Evolutionary conservation across 1,284 basidiomycete genomes (phyloP).

Genomic region (Leccinum huronense): DNA sequence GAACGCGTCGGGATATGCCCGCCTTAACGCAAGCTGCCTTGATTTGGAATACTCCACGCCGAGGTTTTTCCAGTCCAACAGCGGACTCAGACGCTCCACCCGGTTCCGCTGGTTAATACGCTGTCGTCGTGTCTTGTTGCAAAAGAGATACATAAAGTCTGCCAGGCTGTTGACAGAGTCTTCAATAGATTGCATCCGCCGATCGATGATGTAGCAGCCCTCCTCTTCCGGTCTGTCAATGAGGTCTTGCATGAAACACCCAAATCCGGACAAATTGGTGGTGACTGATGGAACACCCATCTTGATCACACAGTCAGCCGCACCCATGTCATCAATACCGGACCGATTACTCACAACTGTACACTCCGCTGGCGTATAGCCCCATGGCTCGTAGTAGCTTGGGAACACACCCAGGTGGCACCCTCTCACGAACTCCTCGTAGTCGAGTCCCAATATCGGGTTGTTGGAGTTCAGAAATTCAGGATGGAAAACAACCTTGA

Average conservation of each 20-base stretch:
- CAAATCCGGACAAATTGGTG: conserved; percentile 96
- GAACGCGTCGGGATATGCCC: conserved; percentile 96
- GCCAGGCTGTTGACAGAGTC: conserved; percentile 83
- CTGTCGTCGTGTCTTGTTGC: conserved; percentile 89
- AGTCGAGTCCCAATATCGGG: conserved; percentile 94
- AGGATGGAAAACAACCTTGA: conserved; percentile 98
- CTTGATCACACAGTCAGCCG: conserved; percentile 36
- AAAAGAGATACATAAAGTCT: conserved; percentile 78
- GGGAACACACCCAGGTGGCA: conserved; percentile 99
- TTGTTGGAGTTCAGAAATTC: conserved; percentile 98
- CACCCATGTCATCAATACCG: conserved; percentile 9
- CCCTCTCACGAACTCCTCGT: conserved; percentile 98
- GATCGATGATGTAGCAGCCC: conserved; percentile 95
- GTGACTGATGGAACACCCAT: conserved; percentile 99
- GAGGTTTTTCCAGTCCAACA: conserved; percentile 98
- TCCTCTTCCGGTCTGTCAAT: conserved; percentile 87
- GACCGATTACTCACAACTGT: conserved; percentile 59
- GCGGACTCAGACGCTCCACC: conserved; percentile 88
- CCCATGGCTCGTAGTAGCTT: conserved; percentile 95
- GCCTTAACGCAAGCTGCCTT: conserved; percentile 85
- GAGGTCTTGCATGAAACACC: conserved; percentile 99
- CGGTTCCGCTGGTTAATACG: conserved; percentile 98
- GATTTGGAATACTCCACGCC: conserved; percentile 98
- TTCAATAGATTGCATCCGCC: conserved; percentile 86
- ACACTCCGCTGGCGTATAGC: conserved; percentile 84